Base-by-base conservation (phyloP, 2,329 filamentous ascomycete species). In the Fusarium xylarioides region DNA sequence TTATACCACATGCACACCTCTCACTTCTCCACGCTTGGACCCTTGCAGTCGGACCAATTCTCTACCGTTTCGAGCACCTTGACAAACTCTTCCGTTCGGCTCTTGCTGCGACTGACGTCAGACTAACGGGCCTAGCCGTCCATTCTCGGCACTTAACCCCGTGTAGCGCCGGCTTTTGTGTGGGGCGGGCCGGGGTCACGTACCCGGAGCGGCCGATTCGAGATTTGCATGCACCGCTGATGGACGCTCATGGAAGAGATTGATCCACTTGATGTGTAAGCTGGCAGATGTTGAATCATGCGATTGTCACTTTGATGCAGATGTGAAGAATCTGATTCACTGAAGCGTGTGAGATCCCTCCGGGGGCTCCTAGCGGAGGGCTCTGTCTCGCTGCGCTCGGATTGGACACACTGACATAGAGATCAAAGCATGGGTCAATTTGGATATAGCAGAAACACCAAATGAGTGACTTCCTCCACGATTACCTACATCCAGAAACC, bases 131-230 rank as follows among this genome's bases (percentile, higher is more conserved):
- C 61, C 34, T 58, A 62, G 53, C 71, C 64, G 71, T 74, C 71
- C 68, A 59, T 74, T 74, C 71, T 74, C 71, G 71, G 71, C 64
- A 72, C 53, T 67, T 59, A 52, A 44, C 52, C 57, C 71, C 70
- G 70, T 50, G 60, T 73, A 73, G 70, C 57, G 53, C 70, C 70
- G 70, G 70, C 30, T 46, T 66, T 69, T 38, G 19, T 30, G 66
- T 64, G 68, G 68, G 66, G 43, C 46, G 10, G 19, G 15, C 55
- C 66, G 63, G 67, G 70, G 46, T 47, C 30, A 44, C 10, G 32
- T 43, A 49, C 56, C 65, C 65, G 58, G 68, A 44, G 71, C 56
- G 54, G 53, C 70, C 66, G 61, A 42, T 53, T 59, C 43, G 19
- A 66, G 46, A 38, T 32, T 21, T 58, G 30, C 7, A 16, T 32